Evolutionary conservation across 352 stramenopile species (phyloP).

Genomic region (Phytophthora fragariaefolia): DNA sequence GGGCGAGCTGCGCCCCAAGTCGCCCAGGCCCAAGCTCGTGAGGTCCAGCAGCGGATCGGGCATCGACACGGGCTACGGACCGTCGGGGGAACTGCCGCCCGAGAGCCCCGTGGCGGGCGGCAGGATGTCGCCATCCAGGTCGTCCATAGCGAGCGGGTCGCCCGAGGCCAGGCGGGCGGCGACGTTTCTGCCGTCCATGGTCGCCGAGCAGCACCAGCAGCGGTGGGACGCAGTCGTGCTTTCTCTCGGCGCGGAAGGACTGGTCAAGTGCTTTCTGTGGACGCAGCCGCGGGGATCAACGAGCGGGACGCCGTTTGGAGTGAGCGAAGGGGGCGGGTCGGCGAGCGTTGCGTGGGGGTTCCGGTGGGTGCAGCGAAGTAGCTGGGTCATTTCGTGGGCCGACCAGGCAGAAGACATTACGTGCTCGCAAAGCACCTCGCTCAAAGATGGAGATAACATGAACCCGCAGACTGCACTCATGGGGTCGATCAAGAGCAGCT

Average conservation of each 20-base stretch:
- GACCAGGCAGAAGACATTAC: conserved; percentile 86
- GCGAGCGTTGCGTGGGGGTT: conserved; percentile 45
- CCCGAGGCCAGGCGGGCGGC: conserved; percentile 20
- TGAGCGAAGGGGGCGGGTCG: conserved; percentile 28
- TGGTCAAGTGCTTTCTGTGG: conserved; percentile 86
- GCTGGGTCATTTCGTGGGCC: conserved; percentile 87
- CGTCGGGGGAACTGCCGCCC: conserved; percentile 2
- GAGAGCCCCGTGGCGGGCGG: conserved; percentile 1
- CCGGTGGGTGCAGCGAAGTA: conserved; percentile 79
- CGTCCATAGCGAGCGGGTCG: conserved; percentile 11
- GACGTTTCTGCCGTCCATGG: conserved; percentile 18
- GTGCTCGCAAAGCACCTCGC: conserved; percentile 82
- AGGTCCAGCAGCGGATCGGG: conserved; percentile 31
- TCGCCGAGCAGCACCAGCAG: conserved; percentile 8
- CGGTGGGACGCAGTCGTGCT: conserved; percentile 79
- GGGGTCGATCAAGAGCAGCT: conserved; percentile 82
- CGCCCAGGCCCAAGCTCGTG: conserved; percentile 19
- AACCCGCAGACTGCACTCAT: conserved; percentile 82
- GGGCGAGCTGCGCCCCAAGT: conserved; percentile 48
- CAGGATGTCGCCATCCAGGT: conserved; percentile 18
- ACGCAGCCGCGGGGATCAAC: conserved; percentile 61
- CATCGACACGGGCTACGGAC: conserved; percentile 15
- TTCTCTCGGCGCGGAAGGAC: conserved; percentile 74
- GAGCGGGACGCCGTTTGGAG: conserved; percentile 25
- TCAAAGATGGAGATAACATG: conserved; percentile 86